Evolutionary conservation across 78 protist genomes (phyloP).

Genomic region (Isochrysis galbana): DNA sequence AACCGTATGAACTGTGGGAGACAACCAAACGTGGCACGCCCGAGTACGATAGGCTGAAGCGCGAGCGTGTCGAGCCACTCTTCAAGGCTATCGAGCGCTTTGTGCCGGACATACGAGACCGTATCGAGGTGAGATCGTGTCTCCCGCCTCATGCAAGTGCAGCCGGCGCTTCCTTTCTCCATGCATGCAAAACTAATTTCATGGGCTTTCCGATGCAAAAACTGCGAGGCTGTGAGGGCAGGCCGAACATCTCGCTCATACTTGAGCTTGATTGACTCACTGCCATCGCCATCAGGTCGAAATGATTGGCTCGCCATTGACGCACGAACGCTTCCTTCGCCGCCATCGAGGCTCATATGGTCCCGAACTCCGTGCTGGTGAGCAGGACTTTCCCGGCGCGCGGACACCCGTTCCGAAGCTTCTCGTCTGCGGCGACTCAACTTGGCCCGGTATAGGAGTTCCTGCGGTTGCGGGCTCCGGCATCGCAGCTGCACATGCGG

Average conservation of each 20-base stretch:
- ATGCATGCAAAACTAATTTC: too few species aligned
- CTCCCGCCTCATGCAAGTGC: too few species aligned
- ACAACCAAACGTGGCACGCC: background rate
- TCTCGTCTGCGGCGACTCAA: constrained; percentile 36
- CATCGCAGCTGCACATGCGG: constrained; percentile 13
- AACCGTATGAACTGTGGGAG: constrained; percentile 37
- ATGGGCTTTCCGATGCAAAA: too few species aligned
- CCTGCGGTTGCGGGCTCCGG: constrained; percentile 46
- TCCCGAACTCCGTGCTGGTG: constrained; percentile 12
- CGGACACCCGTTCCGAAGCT: background rate
- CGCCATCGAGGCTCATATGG: constrained; percentile 49
- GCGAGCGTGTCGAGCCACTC: constrained; percentile 16
- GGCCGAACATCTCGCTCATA: too few species aligned
- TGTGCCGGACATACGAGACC: constrained; percentile 40
- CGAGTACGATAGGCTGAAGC: constrained; percentile 22
- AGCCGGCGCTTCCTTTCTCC: too few species aligned
- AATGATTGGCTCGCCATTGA: constrained; percentile 37
- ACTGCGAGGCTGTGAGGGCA: too few species aligned
- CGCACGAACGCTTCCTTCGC: constrained; percentile 50
- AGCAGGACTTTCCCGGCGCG: constrained; percentile 9
- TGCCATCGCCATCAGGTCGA: constrained; percentile 3
- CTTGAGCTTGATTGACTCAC: too few species aligned
- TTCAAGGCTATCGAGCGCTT: constrained; percentile 35
- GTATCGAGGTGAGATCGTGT: constrained; percentile 26
- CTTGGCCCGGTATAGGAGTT: constrained; percentile 42